These are phyloP conservation scores for Mycena venus DNA, from an alignment of 768 basidiomycete species.

Conservation along the genomic window DNA sequence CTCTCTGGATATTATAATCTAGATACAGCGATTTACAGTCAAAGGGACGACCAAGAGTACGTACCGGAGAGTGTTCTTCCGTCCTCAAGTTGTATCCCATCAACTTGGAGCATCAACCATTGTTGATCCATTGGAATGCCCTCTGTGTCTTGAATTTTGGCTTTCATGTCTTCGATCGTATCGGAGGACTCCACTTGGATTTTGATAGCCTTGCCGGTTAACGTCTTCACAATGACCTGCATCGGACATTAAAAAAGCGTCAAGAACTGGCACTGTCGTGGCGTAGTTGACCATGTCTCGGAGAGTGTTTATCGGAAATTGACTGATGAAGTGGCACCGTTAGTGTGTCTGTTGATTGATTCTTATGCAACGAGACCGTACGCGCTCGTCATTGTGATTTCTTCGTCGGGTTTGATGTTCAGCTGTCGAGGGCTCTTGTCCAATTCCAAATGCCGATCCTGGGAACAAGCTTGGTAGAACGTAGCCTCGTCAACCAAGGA, in stretches of 20 bases:
- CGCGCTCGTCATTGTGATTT: slow-evolving; percentile 1
- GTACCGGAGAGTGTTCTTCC: neutral
- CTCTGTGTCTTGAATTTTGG: neutral
- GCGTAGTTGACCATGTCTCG: neutral
- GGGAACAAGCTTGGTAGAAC: neutral
- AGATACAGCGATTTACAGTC: neutral
- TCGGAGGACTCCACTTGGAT: neutral
- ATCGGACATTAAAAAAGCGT: neutral
- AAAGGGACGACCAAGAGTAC: neutral
- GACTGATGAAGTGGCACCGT: neutral
- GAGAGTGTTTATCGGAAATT: neutral
- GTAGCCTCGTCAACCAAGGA: neutral
- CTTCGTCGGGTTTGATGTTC: neutral
- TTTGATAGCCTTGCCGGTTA: neutral
- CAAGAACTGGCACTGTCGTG: neutral
- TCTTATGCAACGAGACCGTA: neutral
- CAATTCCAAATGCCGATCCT: neutral
- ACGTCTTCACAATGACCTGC: neutral
- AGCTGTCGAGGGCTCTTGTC: neutral
- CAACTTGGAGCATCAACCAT: neutral
- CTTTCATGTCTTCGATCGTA: neutral
- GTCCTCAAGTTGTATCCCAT: neutral
- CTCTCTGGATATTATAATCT: neutral
- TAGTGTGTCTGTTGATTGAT: neutral
- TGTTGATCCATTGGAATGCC: neutral